A percentile compares a stretch with the other conserved stretches of the same genome.
phyloP scores from a whole-genome alignment of 208 protist species.

The Acanthamoeba lenticulata region DNA sequence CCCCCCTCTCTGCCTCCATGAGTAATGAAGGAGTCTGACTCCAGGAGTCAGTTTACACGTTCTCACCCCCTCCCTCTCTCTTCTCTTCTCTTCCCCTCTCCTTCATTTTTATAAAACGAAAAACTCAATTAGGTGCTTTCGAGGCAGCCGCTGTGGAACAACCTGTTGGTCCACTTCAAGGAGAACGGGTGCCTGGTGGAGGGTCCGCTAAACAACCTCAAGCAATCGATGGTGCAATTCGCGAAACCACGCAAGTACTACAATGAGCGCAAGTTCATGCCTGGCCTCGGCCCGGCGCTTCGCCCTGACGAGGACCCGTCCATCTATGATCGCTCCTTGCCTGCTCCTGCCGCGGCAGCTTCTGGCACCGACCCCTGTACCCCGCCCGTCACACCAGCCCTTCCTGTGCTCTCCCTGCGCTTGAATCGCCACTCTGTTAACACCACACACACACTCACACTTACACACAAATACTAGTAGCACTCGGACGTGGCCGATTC shows the following conservation, averaged over 20 bases:
- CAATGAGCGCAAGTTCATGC: neutral
- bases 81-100: no score
- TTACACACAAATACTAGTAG: neutral
- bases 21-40: no score
- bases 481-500: neutral
- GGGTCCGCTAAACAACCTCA: constrained; percentile 88
- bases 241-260: constrained; percentile 79
- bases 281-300: neutral
- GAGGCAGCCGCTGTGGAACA: constrained; percentile 90
- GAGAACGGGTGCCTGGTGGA: constrained; percentile 88
- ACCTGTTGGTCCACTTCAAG: constrained; percentile 92
- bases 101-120: constrained; percentile 9
- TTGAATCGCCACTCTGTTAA: no score
- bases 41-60: no score
- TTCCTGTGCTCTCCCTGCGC: no score
- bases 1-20: constrained; percentile 7
- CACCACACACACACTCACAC: neutral
- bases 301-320: constrained; percentile 1
- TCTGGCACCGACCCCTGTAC: neutral
- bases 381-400: no score
- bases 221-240: constrained; percentile 82
- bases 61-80: no score
- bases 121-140: constrained; percentile 5
- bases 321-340: neutral
- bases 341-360: neutral